Base-by-base conservation (phyloP, 257 asterid genomes). In the Paraleonurus japonicus region DNA sequence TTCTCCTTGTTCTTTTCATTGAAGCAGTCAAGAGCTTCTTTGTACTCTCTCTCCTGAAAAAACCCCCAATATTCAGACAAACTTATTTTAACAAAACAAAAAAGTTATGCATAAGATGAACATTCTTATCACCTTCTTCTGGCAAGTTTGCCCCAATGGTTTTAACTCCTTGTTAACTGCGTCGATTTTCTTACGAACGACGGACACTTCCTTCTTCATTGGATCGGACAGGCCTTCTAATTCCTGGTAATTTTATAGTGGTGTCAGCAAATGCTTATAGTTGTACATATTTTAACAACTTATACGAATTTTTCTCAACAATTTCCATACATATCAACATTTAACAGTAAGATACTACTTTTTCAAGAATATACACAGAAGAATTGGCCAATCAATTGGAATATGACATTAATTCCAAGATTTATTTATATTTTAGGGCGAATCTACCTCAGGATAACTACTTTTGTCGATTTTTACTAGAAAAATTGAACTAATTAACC, bases 1-100 rank as follows among this genome's bases (percentile, higher is more conserved):
- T 92, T 95, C 72, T 95, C 99, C 70, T 81, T 92, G 98, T 95
- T 90, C 95, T 89, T 95, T 0, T 89, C 98, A 58, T 92, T 95
- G 90, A 95, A 92, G 12, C 96, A 92, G 48, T 95, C 99, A 17
- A 95, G 98, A 39, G 98, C 95, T 65, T 95, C 99, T 79, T 92
- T 95, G 88, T 92, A 95, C 76, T 95, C 99, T 77, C 81, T 84
- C 83, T 95, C 99, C 99, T 95, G 47, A 72, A 45, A 16, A 73
- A 62, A 27, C 10, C 41, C 20, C 19, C 15, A 35, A 16, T 39
- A 2, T 7, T n/a, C 4, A 19, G 41, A 11, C 0, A 7, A 26
- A 13, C 8, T 28, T 4, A 39, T 15, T 16, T 6, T 5, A 30
- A 16, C 0, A 13, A 58, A 28, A 12, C 17, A 24, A 57, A 19